Evolutionary conservation across 2,329 filamentous ascomycete species (phyloP).

Genomic region (Tolypocladium nubicola): DNA sequence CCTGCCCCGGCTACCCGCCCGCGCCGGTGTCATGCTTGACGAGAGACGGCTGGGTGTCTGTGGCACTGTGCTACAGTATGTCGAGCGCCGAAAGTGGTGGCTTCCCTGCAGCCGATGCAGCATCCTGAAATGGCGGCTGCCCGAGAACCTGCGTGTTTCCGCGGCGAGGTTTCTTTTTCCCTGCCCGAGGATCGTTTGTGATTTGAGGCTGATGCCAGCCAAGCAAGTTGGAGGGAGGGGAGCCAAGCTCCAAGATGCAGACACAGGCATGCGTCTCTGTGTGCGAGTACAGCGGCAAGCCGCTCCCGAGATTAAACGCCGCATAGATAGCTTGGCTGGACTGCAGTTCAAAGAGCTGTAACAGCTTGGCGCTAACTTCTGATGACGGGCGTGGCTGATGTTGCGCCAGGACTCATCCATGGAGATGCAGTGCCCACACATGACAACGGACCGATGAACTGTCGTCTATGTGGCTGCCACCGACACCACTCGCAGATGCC

Average conservation of each 20-base stretch:
- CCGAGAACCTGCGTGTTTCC: neutral
- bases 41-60: neutral
- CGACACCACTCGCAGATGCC: neutral
- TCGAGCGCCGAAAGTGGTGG: neutral
- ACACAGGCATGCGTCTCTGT: neutral
- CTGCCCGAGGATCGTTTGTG: neutral
- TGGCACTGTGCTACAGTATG: neutral
- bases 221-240: neutral
- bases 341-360: neutral
- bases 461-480: neutral
- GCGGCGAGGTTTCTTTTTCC: neutral
- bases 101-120: neutral
- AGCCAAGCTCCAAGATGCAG: neutral
- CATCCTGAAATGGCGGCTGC: neutral
- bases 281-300: neutral
- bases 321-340: neutral
- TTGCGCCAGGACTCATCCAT: neutral
- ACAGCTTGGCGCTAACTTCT: neutral
- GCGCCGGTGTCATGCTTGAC: neutral
- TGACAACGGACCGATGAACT: neutral
- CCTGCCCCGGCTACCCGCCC: neutral
- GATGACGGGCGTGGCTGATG: neutral
- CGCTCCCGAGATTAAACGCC: neutral
- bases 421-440: neutral
- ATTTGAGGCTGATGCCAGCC: neutral